phyloP scores from a whole-genome alignment of 2,329 filamentous ascomycete genomes.

The Furcasterigmium sp. region DNA sequence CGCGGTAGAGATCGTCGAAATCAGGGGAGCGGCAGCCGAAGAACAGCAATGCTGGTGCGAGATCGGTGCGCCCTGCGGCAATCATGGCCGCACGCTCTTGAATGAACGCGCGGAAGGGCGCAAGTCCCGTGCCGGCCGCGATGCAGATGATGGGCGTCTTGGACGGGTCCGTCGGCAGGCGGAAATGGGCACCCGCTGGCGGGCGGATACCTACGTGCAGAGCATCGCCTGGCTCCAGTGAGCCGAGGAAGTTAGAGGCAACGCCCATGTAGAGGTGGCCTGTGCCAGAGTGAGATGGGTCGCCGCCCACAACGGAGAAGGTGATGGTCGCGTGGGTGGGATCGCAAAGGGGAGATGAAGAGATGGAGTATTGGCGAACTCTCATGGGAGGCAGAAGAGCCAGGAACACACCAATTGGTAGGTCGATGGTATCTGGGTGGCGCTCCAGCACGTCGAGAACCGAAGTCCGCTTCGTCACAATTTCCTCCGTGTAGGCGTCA shows the following conservation, averaged over 20 bases:
- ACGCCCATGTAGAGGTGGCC: slow-evolving; percentile 49
- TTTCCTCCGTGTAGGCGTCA: slow-evolving; percentile 29
- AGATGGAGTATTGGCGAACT: slow-evolving; percentile 50
- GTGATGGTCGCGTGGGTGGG: slow-evolving; percentile 53
- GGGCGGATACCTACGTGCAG: slow-evolving; percentile 45
- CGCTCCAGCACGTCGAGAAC: slow-evolving; percentile 58
- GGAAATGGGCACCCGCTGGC: slow-evolving; percentile 30
- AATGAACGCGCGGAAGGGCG: slow-evolving; percentile 16
- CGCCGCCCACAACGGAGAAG: slow-evolving; percentile 51
- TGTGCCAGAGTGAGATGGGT: slow-evolving; percentile 40
- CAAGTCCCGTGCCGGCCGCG: slow-evolving; percentile 34
- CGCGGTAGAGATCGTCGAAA: slow-evolving; percentile 39
- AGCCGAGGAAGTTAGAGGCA: slow-evolving; percentile 54
- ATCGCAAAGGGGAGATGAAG: slow-evolving; percentile 59
- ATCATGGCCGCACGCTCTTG: slow-evolving; percentile 30
- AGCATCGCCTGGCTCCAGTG: slow-evolving; percentile 35
- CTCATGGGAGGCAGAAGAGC: slow-evolving; percentile 60
- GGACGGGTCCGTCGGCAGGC: slow-evolving; percentile 30
- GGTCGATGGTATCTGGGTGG: slow-evolving; percentile 38
- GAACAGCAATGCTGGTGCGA: slow-evolving; percentile 39
- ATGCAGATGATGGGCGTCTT: slow-evolving; percentile 35
- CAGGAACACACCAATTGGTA: slow-evolving; percentile 56
- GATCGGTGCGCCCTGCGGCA: slow-evolving; percentile 28
- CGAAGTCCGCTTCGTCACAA: slow-evolving; percentile 44
- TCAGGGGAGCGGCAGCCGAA: slow-evolving; percentile 37